Percentiles rank a stretch among this genome's conserved stretches.
Conservation (phyloP, 2,329 filamentous ascomycete genomes). For the Septoria petroselini region DNA sequence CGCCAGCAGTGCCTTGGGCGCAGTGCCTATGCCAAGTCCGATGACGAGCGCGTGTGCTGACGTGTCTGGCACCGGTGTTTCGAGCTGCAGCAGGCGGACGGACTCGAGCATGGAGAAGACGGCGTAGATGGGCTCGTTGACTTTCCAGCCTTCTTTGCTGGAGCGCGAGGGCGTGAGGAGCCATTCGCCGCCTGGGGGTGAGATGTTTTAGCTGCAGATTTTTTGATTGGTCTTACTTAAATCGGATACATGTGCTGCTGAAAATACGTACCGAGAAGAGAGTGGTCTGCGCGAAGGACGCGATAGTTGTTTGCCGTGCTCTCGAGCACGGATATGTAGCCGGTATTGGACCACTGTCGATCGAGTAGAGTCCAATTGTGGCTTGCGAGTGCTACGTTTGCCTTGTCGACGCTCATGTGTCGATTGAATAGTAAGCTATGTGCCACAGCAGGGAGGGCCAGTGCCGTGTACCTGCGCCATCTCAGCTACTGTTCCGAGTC, state of each 20-base stretch:
- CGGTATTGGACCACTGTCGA: conserved; percentile 79
- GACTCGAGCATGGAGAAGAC: conserved; percentile 97
- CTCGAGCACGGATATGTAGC: conserved; percentile 88
- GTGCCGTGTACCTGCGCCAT: conserved; percentile 44
- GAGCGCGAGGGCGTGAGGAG: conserved; percentile 51
- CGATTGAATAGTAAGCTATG: conserved; percentile 71
- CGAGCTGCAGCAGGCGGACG: conserved; percentile 70
- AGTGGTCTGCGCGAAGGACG: conserved; percentile 89
- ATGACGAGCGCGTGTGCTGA: conserved; percentile 68
- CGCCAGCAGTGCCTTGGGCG: conserved; percentile 77
- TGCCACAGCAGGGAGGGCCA: conserved; percentile 68
- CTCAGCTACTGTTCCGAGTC: neutral
- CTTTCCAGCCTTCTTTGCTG: conserved; percentile 44
- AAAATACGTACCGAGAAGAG: conserved; percentile 56
- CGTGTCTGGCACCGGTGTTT: conserved; percentile 37
- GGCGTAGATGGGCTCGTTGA: conserved; percentile 85
- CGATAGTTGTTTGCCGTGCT: conserved; percentile 68
- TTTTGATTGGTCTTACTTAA: no score
- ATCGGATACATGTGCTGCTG: neutral
- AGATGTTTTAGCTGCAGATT: neutral
- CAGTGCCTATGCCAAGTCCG: conserved; percentile 88
- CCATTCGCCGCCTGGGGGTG: conserved; percentile 73
- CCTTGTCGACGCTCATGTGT: conserved; percentile 53
- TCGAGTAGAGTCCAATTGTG: conserved; percentile 75
- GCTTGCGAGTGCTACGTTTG: conserved; percentile 48